Percentiles rank a stretch among this genome's conserved stretches.
Evolutionary conservation across 306 rosid genomes (phyloP).

Genomic region (Pachyrhizus erosus): DNA sequence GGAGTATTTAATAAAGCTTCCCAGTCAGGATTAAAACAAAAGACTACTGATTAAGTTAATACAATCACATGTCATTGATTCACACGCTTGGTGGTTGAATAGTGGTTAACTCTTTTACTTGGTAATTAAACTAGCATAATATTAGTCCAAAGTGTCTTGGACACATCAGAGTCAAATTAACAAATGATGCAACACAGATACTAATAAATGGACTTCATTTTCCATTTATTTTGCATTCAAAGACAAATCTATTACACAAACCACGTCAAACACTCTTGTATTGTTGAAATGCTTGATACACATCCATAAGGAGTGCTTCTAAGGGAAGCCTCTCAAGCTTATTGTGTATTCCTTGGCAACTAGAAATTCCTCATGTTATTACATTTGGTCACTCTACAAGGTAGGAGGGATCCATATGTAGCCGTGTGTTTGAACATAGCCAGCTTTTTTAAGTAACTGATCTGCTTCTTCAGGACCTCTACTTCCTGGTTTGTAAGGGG

Average conservation of each 20-base stretch:
- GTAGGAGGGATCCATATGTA: constrained; percentile 94
- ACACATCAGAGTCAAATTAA: background rate
- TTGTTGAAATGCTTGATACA: constrained; percentile 5
- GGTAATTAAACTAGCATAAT: background rate
- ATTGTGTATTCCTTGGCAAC: background rate
- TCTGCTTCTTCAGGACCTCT: constrained; percentile 86
- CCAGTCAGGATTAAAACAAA: too few species aligned
- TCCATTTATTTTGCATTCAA: constrained; percentile 17
- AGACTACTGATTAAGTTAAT: too few species aligned
- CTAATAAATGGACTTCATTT: background rate
- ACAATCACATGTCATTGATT: too few species aligned
- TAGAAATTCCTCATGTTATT: background rate
- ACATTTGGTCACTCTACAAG: constrained; percentile 43
- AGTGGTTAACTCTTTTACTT: background rate
- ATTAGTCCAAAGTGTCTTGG: background rate
- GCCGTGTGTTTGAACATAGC: constrained; percentile 84
- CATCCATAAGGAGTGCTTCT: constrained; percentile 12
- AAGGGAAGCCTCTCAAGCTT: constrained; percentile 37
- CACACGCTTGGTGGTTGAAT: too few species aligned
- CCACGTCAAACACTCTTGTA: background rate
- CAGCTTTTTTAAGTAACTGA: constrained; percentile 63
- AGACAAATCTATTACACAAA: constrained; percentile 15
- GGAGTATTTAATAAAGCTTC: too few species aligned
- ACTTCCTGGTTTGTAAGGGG: constrained; percentile 75
- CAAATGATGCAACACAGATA: background rate